Evolutionary conservation across 176 grass and related monocot genomes (phyloP).

Genomic region (Eragrostis nindensis): DNA sequence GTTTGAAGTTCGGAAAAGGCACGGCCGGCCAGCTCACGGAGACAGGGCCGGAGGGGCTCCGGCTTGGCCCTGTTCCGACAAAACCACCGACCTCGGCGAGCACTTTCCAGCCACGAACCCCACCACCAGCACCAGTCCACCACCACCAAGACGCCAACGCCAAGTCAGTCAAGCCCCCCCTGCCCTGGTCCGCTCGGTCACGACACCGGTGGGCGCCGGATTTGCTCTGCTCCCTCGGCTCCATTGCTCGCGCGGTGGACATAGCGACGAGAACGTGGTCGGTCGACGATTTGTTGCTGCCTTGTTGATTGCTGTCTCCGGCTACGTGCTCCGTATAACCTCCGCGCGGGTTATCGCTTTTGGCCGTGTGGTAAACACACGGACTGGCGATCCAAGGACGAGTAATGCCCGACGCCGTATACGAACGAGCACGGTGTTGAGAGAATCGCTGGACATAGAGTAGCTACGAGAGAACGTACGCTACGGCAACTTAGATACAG

Average conservation of each 20-base stretch:
- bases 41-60: not conserved
- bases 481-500: too few species aligned
- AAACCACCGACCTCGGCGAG: conserved; percentile 44
- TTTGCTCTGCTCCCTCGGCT: not conserved
- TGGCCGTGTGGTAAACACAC: not conserved
- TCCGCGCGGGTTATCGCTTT: too few species aligned
- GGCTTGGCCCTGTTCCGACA: conserved; percentile 31
- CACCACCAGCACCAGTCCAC: not conserved
- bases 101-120: conserved; percentile 59
- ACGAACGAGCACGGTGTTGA: not conserved
- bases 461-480: not conserved
- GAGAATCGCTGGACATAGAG: not conserved
- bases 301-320: not conserved
- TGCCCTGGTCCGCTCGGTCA: not conserved
- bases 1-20: conserved; percentile 35
- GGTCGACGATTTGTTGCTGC: too few species aligned
- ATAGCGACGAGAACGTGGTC: too few species aligned
- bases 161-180: not conserved
- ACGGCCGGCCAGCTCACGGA: conserved; percentile 33
- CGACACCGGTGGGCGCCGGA: not conserved
- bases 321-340: not conserved
- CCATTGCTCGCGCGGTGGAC: too few species aligned
- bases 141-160: not conserved
- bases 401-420: not conserved
- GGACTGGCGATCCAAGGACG: not conserved